A percentile compares a stretch with the other conserved stretches of the same genome.
Conservation (phyloP, 2,329 filamentous ascomycete genomes). For the Aspergillus brunneoviolaceus region DNA sequence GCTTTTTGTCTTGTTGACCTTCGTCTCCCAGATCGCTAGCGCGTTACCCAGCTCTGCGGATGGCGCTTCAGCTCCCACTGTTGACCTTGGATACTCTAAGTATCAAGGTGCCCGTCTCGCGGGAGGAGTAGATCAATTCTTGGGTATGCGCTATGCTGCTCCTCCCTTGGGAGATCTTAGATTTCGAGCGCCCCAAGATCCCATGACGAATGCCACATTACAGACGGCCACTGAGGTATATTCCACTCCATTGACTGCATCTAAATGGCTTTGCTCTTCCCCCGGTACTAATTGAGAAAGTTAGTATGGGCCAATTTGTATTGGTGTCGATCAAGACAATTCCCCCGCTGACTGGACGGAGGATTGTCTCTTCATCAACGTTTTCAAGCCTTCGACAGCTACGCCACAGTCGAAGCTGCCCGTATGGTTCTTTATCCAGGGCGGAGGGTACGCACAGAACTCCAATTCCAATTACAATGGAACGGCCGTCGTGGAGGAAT, state of each 20-base stretch:
- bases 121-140: slow-evolving; percentile 65
- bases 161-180: slow-evolving; percentile 62
- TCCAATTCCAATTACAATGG: slow-evolving; percentile 56
- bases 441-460: slow-evolving; percentile 59
- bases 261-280: not conserved
- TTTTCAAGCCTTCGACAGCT: slow-evolving; percentile 31
- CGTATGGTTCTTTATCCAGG: slow-evolving; percentile 60
- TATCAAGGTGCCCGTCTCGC: slow-evolving; percentile 57
- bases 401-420: slow-evolving; percentile 53
- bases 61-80: slow-evolving; percentile 23
- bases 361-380: slow-evolving; percentile 36
- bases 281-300: not conserved
- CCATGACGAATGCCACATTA: slow-evolving; percentile 36
- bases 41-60: not conserved
- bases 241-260: not conserved
- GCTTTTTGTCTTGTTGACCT: not conserved
- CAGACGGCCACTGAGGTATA: slow-evolving; percentile 47
- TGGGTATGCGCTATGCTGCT: slow-evolving; percentile 70
- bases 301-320: slow-evolving; percentile 50
- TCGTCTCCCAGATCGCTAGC: not conserved
- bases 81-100: slow-evolving; percentile 64
- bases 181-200: slow-evolving; percentile 65
- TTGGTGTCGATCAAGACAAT: slow-evolving; percentile 65
- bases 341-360: slow-evolving; percentile 49
- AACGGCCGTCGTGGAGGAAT: slow-evolving; percentile 55